Base-by-base conservation (phyloP, 768 basidiomycete genomes). In the Melanogaster broomeanus region DNA sequence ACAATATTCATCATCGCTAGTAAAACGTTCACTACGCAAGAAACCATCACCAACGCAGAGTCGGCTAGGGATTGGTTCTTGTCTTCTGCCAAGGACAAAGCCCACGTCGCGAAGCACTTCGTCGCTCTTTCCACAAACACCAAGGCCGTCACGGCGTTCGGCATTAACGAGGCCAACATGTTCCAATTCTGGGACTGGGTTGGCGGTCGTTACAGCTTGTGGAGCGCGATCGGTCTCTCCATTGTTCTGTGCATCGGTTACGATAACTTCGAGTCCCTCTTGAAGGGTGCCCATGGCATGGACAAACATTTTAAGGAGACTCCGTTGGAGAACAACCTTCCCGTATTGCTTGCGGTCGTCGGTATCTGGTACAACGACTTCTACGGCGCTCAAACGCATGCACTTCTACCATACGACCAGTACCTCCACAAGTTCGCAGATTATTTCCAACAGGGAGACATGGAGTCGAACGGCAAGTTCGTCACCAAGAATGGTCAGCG, bases 131-230 rank as follows among this genome's bases (percentile, higher is more conserved):
- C 91, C 64, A 99, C 97, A 51, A 99, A 99, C 72, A 93, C 93
- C 45, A 82, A 86, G 66, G 93, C 90, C 11, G 97, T 98, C 49
- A 90, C 91, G 16, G 84, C 79, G 3, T 99, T 99, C 64, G 97
- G 97, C 37, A 99, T 99, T 64, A 78, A 87, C 41, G 70, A 85
- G 53, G 80, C 80, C 59, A 98, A 98, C 76, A 99, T 99, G 95
- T 99, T 99, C 84, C 86, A 89, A 67, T 98, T 99, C 84, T 99
- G 96, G 96, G 97, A 98, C 73, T 99, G 97, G 97, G 97, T 99
- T 57, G 97, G 97, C 56, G 97, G 97, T 25, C 84, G 96, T 56
- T 99, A 99, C 82, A 93, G 90, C 61, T 79, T 99, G 58, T 98
- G 97, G 96, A 94, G 92, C 55, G 96, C 97, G 27, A 98, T 99